Base-by-base conservation (phyloP, 208 protist genomes). In the Crithidia thermophila region DNA sequence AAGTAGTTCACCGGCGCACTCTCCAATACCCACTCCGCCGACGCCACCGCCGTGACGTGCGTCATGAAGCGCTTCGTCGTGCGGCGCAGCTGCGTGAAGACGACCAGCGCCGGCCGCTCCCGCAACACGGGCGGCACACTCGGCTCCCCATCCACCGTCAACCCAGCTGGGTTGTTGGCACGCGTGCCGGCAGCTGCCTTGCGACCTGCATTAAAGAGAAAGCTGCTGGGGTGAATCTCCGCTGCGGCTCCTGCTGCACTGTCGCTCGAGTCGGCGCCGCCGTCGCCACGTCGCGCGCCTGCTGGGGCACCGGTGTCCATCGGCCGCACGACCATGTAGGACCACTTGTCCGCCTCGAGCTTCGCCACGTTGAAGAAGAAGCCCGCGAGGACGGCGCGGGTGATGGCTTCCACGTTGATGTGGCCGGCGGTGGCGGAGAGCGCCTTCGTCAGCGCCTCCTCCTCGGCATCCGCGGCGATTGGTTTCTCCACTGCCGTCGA, bases 321-420 rank as follows among this genome's bases (percentile, higher is more conserved):
- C 0, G 92, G 87, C 23, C 87, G 89, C 18, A 94, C 81, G n/a
- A 94, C 64, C 1, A 49, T 21, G 67, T 95, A 97, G 23, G 79
- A 86, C 23, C 79, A 74, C 60, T 84, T 79, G 71, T 97, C 89
- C 43, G 80, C 59, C 66, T 87, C 80, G n/a, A 97, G 63, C 50
- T 80, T 82, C 16, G 93, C 77, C 7, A 95, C 89, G 61, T 97
- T 97, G 76, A 93, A 93, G 60, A 95, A 97, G 68, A 91, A 97
- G 10, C 93, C 93, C 3, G 86, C 79, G 14, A 95, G 65, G 43
- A 97, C 45, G 6, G 90, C 84, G 25, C 81, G 77, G 10, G 88
- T 95, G 39, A 97, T 73, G 9, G 43, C 31, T 68, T 87, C 85
- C 28, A 85, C 75, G 43, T 90, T 61, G 31, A 93, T 83, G 16